phyloP scores from a whole-genome alignment of 805 yeast genomes.

The Candida dendrica region DNA sequence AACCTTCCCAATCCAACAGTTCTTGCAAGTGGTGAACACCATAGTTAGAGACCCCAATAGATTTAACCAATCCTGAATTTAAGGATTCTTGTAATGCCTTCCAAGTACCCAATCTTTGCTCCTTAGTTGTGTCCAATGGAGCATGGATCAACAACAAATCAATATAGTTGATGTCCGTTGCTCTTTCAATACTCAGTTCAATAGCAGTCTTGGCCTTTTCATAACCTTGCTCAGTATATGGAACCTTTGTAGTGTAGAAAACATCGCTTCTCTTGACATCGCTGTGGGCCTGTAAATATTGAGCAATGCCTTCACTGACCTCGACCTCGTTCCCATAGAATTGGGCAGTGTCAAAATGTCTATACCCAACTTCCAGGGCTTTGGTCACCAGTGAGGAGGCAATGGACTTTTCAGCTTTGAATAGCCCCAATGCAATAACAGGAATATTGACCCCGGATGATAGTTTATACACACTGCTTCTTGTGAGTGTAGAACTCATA shows the following conservation, averaged over 20 bases:
- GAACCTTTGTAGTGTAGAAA: slow-evolving; percentile 59
- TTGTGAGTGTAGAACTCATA: neutral
- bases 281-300: slow-evolving; percentile 38
- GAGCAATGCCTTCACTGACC: slow-evolving; percentile 47
- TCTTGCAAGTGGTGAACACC: slow-evolving; percentile 55
- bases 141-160: slow-evolving; percentile 66
- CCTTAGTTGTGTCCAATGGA: slow-evolving; percentile 40
- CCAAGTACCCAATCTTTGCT: slow-evolving; percentile 54
- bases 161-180: slow-evolving; percentile 50
- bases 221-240: slow-evolving; percentile 62
- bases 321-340: slow-evolving; percentile 55
- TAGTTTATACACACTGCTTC: slow-evolving; percentile 12
- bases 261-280: slow-evolving; percentile 39
- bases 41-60: slow-evolving; percentile 77
- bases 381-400: slow-evolving; percentile 37
- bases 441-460: slow-evolving; percentile 48
- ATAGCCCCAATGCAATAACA: slow-evolving; percentile 45
- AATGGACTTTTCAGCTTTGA: slow-evolving; percentile 27
- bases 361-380: slow-evolving; percentile 56
- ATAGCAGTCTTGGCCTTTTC: slow-evolving; percentile 49
- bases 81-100: slow-evolving; percentile 70
- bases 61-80: slow-evolving; percentile 46
- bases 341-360: slow-evolving; percentile 65
- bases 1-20: slow-evolving; percentile 47
- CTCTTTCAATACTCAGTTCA: slow-evolving; percentile 42